phyloP scores from a whole-genome alignment of 2,329 filamentous ascomycete species.

The Akanthomyces muscarius region DNA sequence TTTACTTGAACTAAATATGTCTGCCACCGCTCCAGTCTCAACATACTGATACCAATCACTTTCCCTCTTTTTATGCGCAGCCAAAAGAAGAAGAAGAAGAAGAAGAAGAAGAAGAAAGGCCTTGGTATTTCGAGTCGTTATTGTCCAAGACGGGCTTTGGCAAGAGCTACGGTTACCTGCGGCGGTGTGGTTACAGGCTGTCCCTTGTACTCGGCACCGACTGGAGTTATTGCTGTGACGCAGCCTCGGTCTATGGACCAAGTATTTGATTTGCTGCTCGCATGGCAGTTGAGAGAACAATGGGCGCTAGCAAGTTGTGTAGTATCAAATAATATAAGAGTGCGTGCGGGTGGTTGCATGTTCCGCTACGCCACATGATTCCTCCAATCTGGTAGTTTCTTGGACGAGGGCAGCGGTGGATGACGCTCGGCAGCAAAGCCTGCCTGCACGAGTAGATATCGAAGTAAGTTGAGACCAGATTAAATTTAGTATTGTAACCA shows the following conservation, averaged over 20 bases:
- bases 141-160: background rate
- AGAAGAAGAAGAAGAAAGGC: too few species aligned
- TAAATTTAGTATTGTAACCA: too few species aligned
- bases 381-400: background rate
- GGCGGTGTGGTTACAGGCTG: background rate
- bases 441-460: background rate
- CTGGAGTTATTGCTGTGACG: background rate
- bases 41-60: background rate
- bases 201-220: background rate
- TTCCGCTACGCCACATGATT: background rate
- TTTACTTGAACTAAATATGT: background rate
- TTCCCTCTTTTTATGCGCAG: too few species aligned
- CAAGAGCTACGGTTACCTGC: background rate
- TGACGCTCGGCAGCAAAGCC: background rate
- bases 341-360: background rate
- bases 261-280: background rate
- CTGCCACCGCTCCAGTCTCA: background rate
- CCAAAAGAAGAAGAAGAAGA: too few species aligned
- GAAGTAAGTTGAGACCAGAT: too few species aligned
- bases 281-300: background rate
- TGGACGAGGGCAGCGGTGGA: background rate
- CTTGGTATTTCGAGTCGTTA: too few species aligned
- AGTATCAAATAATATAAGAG: background rate
- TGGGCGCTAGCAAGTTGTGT: background rate
- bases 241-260: background rate